Evolutionary conservation across 73 alveolate genomes (phyloP).

Genomic region (Blepharisma stoltei): DNA sequence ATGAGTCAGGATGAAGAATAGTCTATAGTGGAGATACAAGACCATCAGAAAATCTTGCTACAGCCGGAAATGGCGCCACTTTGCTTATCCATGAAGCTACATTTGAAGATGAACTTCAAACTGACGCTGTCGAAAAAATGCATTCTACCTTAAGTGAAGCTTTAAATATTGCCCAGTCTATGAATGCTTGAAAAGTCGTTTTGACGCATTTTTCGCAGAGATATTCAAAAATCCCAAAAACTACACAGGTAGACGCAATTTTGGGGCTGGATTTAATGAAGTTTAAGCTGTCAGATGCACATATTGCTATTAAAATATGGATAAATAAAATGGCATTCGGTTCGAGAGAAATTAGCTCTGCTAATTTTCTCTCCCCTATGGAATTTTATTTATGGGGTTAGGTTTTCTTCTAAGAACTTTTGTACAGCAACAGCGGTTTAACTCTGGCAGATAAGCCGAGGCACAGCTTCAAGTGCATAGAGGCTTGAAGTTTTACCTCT

Average conservation of each 20-base stretch:
- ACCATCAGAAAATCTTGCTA: constrained; percentile 80
- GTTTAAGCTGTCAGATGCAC: constrained; percentile 7
- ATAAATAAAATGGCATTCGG: too few species aligned
- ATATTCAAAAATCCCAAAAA: constrained; percentile 66
- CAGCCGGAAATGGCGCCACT: constrained; percentile 77
- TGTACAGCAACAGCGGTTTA: too few species aligned
- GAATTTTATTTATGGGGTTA: too few species aligned
- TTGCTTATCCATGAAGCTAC: constrained; percentile 98
- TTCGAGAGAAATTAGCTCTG: too few species aligned
- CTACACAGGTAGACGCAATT: constrained; percentile 5
- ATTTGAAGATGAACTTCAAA: constrained; percentile 75
- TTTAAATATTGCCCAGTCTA: constrained; percentile 71
- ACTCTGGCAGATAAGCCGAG: too few species aligned
- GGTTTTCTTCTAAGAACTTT: too few species aligned
- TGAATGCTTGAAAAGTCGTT: constrained; percentile 73
- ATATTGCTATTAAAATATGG: neutral
- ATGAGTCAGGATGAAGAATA: constrained; percentile 29
- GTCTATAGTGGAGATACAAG: constrained; percentile 76
- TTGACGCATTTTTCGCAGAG: constrained; percentile 96
- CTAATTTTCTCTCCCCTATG: too few species aligned
- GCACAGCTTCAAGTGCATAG: too few species aligned
- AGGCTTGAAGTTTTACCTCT: too few species aligned
- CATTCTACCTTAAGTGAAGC: constrained; percentile 95
- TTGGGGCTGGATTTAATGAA: constrained; percentile 1
- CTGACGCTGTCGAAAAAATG: constrained; percentile 85